phyloP scores from a whole-genome alignment of 1,139 yeast genomes.

The Debaryomyces singareniensis region DNA sequence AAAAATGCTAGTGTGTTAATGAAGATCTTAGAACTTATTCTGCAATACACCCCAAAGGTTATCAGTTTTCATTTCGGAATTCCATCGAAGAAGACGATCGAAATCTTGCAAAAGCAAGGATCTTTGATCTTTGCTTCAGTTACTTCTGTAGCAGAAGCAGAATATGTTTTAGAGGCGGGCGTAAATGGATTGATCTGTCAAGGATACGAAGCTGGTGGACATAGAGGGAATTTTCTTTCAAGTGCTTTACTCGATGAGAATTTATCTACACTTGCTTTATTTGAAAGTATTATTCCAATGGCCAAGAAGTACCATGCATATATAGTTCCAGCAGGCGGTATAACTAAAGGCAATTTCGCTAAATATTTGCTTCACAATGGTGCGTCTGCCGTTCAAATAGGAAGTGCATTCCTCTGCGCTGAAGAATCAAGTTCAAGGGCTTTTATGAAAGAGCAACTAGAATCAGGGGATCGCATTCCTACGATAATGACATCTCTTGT shows the following conservation, averaged over 20 bases:
- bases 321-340: conserved; percentile 44
- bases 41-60: conserved; percentile 13
- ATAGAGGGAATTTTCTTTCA: conserved; percentile 37
- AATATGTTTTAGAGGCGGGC: conserved; percentile 13
- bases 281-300: conserved; percentile 15
- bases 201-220: conserved; percentile 54
- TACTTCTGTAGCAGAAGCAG: conserved; percentile 36
- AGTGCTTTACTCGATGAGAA: conserved; percentile 1
- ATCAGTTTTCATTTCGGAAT: conserved; percentile 48
- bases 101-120: conserved; percentile 36
- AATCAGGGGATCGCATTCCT: conserved; percentile 6
- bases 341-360: conserved; percentile 22
- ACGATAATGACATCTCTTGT: conserved; percentile 30
- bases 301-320: conserved; percentile 7
- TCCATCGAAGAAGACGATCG: conserved; percentile 32
- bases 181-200: conserved; percentile 41
- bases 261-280: conserved; percentile 8
- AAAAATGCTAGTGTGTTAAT: conserved; percentile 5
- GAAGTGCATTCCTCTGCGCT: conserved; percentile 37
- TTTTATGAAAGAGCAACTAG: conserved; percentile 11
- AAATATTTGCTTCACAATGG: conserved; percentile 15
- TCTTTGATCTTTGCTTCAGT: conserved; percentile 45
- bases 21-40: background rate
- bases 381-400: conserved; percentile 43
- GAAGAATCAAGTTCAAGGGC: conserved; percentile 19